A percentile compares a stretch with the other conserved stretches of the same genome.
phyloP scores from a whole-genome alignment of 306 rosid species.

The Trifolium subterraneum region DNA sequence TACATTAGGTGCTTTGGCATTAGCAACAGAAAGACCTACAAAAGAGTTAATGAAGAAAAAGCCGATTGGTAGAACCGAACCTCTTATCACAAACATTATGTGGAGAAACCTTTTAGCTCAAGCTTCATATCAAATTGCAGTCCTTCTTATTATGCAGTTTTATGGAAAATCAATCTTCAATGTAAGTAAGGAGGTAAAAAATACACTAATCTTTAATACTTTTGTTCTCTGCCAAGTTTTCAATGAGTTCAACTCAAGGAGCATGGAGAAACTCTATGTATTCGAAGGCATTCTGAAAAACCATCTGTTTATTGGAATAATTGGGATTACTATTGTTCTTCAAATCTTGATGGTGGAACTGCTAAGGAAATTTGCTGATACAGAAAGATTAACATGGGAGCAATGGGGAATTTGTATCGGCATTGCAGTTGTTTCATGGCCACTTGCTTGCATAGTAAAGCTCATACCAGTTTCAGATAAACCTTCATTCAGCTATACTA shows the following conservation, averaged over 20 bases:
- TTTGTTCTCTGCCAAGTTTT: conserved; percentile 91
- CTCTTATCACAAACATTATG: conserved; percentile 81
- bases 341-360: conserved; percentile 88
- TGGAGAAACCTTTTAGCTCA: conserved; percentile 90
- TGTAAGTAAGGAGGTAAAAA: conserved; percentile 58
- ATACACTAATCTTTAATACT: conserved; percentile 79
- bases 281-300: conserved; percentile 70
- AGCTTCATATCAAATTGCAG: conserved; percentile 70
- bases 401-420: conserved; percentile 69
- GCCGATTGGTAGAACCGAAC: conserved; percentile 85
- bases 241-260: conserved; percentile 87
- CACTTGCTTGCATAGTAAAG: conserved; percentile 75
- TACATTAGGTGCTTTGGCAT: conserved; percentile 85
- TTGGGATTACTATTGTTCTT: conserved; percentile 72
- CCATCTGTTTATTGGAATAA: conserved; percentile 73
- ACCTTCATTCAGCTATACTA: conserved; percentile 48
- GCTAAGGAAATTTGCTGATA: conserved; percentile 80
- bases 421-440: conserved; percentile 80
- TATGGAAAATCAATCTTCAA: conserved; percentile 66
- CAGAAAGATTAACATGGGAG: conserved; percentile 62
- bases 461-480: conserved; percentile 63
- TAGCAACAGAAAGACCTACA: conserved; percentile 87
- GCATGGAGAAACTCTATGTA: conserved; percentile 78
- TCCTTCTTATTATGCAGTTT: conserved; percentile 72
- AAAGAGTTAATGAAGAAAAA: conserved; percentile 71